Percentiles rank a stretch among this genome's conserved stretches.
These are phyloP conservation scores for Clitoria ternatea DNA, from an alignment of 306 rosid genomes.

Conservation along the genomic window DNA sequence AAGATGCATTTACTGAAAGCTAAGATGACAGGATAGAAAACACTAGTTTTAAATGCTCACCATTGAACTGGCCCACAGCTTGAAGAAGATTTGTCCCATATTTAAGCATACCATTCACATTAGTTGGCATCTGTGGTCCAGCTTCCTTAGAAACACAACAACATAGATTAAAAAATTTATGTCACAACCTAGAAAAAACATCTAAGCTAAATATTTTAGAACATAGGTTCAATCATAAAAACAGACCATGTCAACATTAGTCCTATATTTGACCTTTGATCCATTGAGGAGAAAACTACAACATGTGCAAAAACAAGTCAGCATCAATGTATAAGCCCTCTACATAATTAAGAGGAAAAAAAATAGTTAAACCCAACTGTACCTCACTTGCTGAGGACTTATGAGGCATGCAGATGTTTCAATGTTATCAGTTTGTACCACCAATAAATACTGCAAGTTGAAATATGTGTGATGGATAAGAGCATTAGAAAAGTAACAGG, in stretches of 20 bases:
- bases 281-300: conserved; percentile 91
- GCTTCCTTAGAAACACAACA: conserved; percentile 53
- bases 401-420: conserved; percentile 82
- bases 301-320: conserved; percentile 28
- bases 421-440: conserved; percentile 67
- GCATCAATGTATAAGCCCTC: conserved; percentile 17
- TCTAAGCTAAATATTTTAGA: conserved; percentile 9
- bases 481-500: not conserved
- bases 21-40: conserved; percentile 23
- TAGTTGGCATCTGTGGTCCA: conserved; percentile 89
- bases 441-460: conserved; percentile 64
- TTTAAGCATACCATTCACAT: conserved; percentile 61
- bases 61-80: conserved; percentile 81
- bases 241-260: conserved; percentile 57
- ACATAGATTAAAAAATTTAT: conserved; percentile 10
- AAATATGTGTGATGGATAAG: conserved; percentile 12
- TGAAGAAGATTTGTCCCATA: conserved; percentile 90
- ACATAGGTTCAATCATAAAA: conserved; percentile 4
- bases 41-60: conserved; percentile 39
- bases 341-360: not conserved
- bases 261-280: conserved; percentile 66
- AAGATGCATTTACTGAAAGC: conserved; percentile 28
- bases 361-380: conserved; percentile 23
- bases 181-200: conserved; percentile 22
- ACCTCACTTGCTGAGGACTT: conserved; percentile 91